Conservation (phyloP, 2,329 filamentous ascomycete species). For the Xenosphaeropsis pyriputrescens region DNA sequence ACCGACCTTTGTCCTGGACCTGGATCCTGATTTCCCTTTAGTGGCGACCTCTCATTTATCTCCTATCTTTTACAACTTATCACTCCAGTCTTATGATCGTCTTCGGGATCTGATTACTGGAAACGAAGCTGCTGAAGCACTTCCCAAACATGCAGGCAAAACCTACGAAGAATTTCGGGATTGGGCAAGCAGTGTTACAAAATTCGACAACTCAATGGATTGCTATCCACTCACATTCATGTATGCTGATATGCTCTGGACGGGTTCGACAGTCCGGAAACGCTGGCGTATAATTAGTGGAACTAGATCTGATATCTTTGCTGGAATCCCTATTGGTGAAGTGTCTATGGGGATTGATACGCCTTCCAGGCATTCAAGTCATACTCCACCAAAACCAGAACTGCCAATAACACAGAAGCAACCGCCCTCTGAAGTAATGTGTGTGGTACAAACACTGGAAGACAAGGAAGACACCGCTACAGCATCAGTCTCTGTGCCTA, state of each 20-base stretch:
- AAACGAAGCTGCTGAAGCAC: neutral
- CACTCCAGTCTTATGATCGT: neutral
- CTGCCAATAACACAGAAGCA: neutral
- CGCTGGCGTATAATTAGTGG: slow-evolving; percentile 22
- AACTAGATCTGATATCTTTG: slow-evolving; percentile 7
- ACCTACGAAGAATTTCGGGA: slow-evolving; percentile 45
- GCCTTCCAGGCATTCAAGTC: slow-evolving; percentile 6
- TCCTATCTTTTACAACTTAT: neutral
- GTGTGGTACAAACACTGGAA: neutral
- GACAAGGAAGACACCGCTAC: neutral
- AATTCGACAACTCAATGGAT: slow-evolving; percentile 33
- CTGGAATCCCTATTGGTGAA: slow-evolving; percentile 8
- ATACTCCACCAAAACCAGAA: neutral
- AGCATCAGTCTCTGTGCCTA: neutral
- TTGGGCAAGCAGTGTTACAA: slow-evolving; percentile 45
- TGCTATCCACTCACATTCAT: slow-evolving; percentile 34
- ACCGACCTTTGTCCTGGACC: slow-evolving; percentile 59
- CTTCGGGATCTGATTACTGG: neutral
- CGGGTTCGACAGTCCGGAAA: slow-evolving; percentile 36
- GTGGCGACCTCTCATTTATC: neutral
- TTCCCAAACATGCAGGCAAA: slow-evolving; percentile 15
- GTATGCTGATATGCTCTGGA: slow-evolving; percentile 55
- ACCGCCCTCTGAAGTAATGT: neutral
- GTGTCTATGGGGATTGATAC: slow-evolving; percentile 8
- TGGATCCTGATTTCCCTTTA: slow-evolving; percentile 29